Evolutionary conservation across 2,329 filamentous ascomycete species (phyloP).

Genomic region (Colletotrichum eremochloae): DNA sequence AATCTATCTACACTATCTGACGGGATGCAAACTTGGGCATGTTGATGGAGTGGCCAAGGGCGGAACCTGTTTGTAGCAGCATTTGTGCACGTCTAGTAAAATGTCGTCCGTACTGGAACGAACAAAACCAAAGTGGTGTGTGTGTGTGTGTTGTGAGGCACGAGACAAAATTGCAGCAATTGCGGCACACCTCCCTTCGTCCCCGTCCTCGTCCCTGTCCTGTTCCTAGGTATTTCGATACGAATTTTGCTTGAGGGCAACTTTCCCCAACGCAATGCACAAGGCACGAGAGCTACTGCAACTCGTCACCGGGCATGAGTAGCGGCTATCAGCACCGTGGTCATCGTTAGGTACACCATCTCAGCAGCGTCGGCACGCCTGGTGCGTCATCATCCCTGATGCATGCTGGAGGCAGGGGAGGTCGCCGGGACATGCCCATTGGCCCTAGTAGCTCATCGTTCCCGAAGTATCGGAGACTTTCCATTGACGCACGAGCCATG

Average conservation of each 20-base stretch:
- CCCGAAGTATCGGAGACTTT: slow-evolving; percentile 40
- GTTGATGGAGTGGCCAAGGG: background rate
- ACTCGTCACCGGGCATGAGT: background rate
- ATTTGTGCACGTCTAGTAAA: background rate
- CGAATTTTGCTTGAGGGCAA: slow-evolving; percentile 11
- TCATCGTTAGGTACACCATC: slow-evolving; percentile 8
- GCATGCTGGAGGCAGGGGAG: slow-evolving; percentile 17
- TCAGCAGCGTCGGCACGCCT: slow-evolving; percentile 27
- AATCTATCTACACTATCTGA: background rate
- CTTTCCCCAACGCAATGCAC: slow-evolving; percentile 6
- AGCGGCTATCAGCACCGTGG: slow-evolving; percentile 32
- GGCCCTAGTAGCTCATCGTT: slow-evolving; percentile 4
- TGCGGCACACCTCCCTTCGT: background rate
- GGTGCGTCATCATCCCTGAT: slow-evolving; percentile 40
- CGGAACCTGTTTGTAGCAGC: background rate
- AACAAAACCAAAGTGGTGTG: background rate
- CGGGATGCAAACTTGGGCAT: background rate
- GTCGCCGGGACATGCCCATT: slow-evolving; percentile 40
- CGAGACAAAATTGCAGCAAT: slow-evolving; percentile 25
- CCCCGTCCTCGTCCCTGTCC: background rate
- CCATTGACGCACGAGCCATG: slow-evolving; percentile 26
- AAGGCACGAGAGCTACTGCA: slow-evolving; percentile 7
- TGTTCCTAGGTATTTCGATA: background rate
- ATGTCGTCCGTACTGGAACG: slow-evolving; percentile 1
- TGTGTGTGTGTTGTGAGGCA: slow-evolving; percentile 8